Conservation (phyloP, 192 early-diverging fungal genomes). For the Gonapodya prolifera region DNA sequence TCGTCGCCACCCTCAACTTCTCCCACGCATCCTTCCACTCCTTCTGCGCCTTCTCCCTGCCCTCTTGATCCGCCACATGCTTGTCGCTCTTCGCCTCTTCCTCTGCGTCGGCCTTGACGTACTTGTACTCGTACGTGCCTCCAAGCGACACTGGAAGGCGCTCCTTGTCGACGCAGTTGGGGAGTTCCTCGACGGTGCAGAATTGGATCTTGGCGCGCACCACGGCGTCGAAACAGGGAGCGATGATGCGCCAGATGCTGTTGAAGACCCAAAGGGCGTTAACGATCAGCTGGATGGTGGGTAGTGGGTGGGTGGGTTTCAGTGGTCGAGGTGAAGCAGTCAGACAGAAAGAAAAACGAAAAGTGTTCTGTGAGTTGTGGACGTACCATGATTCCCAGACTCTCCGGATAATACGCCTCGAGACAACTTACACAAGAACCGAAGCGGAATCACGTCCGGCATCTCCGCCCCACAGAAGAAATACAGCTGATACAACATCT, state of each 20-base stretch:
- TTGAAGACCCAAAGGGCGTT: constrained; percentile 82
- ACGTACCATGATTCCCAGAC: constrained; percentile 62
- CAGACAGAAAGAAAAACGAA: too few species aligned
- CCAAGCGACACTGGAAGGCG: constrained; percentile 45
- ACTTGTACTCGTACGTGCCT: constrained; percentile 51
- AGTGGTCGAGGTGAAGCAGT: too few species aligned
- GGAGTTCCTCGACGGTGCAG: constrained; percentile 42
- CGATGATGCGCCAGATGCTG: constrained; percentile 70
- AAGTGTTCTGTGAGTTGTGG: too few species aligned
- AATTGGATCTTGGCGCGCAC: constrained; percentile 77
- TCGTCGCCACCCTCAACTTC: too few species aligned
- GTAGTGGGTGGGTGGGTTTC: too few species aligned
- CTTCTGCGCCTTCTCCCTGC: too few species aligned
- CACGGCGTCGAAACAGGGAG: constrained; percentile 74
- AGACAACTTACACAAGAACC: constrained; percentile 62
- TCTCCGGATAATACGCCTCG: constrained; percentile 84
- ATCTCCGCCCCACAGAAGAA: too few species aligned
- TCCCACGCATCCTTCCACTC: too few species aligned
- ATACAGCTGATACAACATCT: too few species aligned
- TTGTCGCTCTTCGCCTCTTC: too few species aligned
- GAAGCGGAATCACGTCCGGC: too few species aligned
- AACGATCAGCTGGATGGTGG: constrained; percentile 71
- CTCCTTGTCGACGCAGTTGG: constrained; percentile 42
- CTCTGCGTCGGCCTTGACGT: constrained; percentile 21
- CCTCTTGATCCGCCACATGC: too few species aligned